A percentile compares a stretch with the other conserved stretches of the same genome.
Evolutionary conservation across 805 yeast genomes (phyloP).

Genomic region (Grigorovia transvaalensis): DNA sequence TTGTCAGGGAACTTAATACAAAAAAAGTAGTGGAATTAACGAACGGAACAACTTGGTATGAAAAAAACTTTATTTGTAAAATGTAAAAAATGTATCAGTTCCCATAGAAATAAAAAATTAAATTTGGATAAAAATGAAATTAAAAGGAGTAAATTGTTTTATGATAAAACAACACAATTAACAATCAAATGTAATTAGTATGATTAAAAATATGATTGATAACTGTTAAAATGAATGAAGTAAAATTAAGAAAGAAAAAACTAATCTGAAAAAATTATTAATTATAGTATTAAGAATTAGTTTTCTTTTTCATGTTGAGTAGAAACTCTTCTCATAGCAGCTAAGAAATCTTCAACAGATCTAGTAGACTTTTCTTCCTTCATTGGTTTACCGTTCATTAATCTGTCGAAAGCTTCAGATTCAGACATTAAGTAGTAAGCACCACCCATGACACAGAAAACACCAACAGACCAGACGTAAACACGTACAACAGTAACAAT

Average conservation of each 20-base stretch:
- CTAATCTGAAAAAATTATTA: constrained; percentile 3
- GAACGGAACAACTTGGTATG: neutral
- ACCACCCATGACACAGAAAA: constrained; percentile 94
- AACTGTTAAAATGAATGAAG: neutral
- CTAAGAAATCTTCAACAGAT: constrained; percentile 74
- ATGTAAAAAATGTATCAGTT: constrained; percentile 9
- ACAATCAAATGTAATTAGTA: neutral
- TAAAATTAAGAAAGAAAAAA: constrained; percentile 1
- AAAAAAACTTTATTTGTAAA: neutral
- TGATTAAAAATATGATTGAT: neutral
- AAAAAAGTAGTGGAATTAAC: neutral
- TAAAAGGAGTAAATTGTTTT: neutral
- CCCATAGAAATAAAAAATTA: constrained; percentile 6
- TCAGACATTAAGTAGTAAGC: constrained; percentile 88
- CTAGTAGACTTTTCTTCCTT: constrained; percentile 49
- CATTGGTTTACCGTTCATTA: constrained; percentile 70
- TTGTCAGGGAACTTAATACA: neutral
- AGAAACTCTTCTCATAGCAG: constrained; percentile 81
- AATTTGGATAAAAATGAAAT: neutral
- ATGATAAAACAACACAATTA: neutral
- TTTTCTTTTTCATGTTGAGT: constrained; percentile 79
- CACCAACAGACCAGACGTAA: constrained; percentile 94
- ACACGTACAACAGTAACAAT: constrained; percentile 88
- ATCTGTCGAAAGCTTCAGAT: constrained; percentile 69
- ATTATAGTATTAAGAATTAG: constrained; percentile 26